Percentiles rank a stretch among this genome's conserved stretches.
These are phyloP conservation scores for Lentinula novae-zelandiae DNA, from an alignment of 1,284 basidiomycete genomes.

Conservation along the genomic window DNA sequence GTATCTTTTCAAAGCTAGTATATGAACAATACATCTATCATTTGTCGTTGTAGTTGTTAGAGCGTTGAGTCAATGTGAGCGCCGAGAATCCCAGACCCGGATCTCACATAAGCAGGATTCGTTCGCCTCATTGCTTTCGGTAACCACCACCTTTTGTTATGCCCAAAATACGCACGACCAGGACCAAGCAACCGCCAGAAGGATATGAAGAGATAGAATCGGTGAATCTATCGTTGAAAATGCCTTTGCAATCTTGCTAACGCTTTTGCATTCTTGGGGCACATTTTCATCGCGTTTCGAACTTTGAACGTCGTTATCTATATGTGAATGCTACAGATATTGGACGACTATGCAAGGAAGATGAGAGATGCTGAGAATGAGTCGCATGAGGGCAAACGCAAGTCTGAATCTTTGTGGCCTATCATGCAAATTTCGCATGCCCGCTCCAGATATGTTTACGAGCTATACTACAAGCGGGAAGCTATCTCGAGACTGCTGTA, in stretches of 20 bases:
- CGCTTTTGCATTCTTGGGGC: background rate
- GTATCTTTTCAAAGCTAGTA: conserved; percentile 1
- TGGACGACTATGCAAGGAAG: conserved; percentile 94
- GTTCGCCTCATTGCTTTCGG: background rate
- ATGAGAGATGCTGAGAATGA: conserved; percentile 98
- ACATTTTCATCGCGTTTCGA: background rate
- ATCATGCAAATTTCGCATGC: conserved; percentile 98
- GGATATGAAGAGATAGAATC: conserved; percentile 95
- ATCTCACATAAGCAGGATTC: too few species aligned
- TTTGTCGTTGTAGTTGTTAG: too few species aligned
- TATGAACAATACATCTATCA: background rate
- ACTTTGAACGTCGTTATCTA: background rate
- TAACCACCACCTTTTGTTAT: conserved; percentile 28
- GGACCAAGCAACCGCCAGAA: conserved; percentile 95
- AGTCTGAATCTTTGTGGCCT: conserved; percentile 96
- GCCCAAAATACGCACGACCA: conserved; percentile 93
- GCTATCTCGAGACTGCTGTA: conserved; percentile 93
- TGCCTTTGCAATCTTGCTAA: background rate
- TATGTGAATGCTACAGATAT: conserved; percentile 49
- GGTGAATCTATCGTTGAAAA: conserved; percentile 35
- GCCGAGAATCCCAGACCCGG: background rate
- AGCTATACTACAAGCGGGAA: conserved; percentile 98
- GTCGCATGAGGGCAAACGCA: conserved; percentile 96
- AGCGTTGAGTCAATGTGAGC: background rate
- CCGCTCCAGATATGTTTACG: conserved; percentile 95